Evolutionary conservation across 306 rosid genomes (phyloP).

Genomic region (Pachyrhizus erosus): DNA sequence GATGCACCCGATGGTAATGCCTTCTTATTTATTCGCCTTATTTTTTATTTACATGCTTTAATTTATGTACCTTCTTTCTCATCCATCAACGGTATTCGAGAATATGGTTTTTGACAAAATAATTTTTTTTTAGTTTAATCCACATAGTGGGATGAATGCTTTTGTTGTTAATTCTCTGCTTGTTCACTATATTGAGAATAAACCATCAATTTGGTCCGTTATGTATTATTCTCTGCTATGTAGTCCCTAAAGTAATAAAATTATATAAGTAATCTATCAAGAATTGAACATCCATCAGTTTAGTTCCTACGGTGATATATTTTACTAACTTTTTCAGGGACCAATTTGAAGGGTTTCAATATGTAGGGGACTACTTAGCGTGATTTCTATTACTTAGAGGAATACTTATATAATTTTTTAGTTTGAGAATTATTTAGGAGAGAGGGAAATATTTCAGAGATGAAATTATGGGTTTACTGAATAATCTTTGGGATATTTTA

Average conservation of each 20-base stretch:
- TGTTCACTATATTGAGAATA: slow-evolving; percentile 2
- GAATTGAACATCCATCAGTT: neutral
- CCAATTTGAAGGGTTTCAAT: neutral
- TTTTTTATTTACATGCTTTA: neutral
- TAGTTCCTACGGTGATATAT: neutral
- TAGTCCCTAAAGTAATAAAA: neutral
- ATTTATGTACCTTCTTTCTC: neutral
- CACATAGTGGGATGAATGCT: neutral
- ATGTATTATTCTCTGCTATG: neutral
- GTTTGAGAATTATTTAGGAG: neutral
- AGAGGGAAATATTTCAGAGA: neutral
- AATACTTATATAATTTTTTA: neutral
- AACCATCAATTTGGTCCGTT: neutral
- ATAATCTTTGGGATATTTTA: neutral
- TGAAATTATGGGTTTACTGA: neutral
- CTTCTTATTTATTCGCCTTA: neutral
- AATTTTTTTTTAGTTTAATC: neutral
- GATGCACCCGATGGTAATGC: slow-evolving; percentile 35
- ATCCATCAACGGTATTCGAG: neutral
- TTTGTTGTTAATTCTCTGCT: neutral
- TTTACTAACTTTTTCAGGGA: neutral
- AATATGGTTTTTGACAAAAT: neutral
- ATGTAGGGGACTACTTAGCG: neutral
- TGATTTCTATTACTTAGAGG: neutral
- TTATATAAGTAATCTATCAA: neutral